Conservation (phyloP, 2,329 filamentous ascomycete species). For the Geosmithia morbida region DNA sequence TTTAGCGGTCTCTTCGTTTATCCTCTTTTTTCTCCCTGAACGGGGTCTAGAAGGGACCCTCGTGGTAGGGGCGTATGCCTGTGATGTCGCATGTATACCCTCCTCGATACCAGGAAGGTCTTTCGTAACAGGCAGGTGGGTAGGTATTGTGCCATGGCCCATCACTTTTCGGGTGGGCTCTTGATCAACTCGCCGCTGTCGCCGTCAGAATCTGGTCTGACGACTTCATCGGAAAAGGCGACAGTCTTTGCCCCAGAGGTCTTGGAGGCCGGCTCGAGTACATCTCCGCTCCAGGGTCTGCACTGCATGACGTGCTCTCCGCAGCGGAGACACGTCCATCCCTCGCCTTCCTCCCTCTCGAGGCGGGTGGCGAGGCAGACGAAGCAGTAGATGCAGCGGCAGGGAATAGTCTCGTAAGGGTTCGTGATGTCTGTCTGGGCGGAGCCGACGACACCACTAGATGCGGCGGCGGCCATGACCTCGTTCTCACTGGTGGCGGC, state of each 20-base stretch:
- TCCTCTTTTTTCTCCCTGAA: no score
- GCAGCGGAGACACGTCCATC: constrained; percentile 83
- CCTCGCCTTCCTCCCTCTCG: constrained; percentile 86
- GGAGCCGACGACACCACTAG: constrained; percentile 70
- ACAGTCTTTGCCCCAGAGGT: constrained; percentile 38
- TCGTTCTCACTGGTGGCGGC: constrained; percentile 58
- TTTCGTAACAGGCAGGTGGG: no score
- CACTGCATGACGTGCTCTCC: constrained; percentile 74
- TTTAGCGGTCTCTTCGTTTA: no score
- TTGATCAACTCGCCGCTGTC: background rate
- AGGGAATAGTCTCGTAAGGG: constrained; percentile 82
- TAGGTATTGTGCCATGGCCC: no score
- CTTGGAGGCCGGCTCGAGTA: constrained; percentile 45
- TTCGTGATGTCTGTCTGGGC: constrained; percentile 91
- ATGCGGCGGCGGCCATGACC: constrained; percentile 54
- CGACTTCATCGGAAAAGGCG: constrained; percentile 43
- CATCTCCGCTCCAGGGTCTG: constrained; percentile 82
- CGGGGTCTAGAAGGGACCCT: no score
- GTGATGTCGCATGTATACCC: no score
- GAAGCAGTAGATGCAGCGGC: constrained; percentile 90
- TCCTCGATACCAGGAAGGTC: no score
- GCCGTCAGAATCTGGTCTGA: constrained; percentile 9
- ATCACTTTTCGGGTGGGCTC: background rate
- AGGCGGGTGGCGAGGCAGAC: constrained; percentile 84
- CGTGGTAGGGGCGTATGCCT: no score